These are phyloP conservation scores for Podila verticillata DNA, from an alignment of 192 early-diverging fungal genomes.

Conservation along the genomic window DNA sequence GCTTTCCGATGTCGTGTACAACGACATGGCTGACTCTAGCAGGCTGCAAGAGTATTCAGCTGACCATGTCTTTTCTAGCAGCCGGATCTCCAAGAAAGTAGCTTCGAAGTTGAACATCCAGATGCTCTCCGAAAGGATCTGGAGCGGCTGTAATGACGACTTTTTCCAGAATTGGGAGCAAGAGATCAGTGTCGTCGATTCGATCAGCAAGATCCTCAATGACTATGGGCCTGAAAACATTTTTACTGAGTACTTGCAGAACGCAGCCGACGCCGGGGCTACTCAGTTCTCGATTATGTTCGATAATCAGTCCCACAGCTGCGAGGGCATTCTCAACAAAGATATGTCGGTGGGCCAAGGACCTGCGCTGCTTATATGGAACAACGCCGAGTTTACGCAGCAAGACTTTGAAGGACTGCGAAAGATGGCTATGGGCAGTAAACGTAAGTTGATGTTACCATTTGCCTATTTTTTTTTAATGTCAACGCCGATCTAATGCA, in stretches of 20 bases:
- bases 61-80: conserved; percentile 3
- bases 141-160: conserved; percentile 7
- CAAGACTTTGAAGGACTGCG: conserved; percentile 20
- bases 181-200: conserved; percentile 20
- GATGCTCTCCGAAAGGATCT: conserved; percentile 13
- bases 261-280: conserved; percentile 52
- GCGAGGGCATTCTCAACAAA: conserved; percentile 5
- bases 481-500: too few species aligned
- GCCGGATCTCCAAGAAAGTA: not conserved
- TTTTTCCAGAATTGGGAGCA: conserved; percentile 20
- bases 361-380: conserved; percentile 39
- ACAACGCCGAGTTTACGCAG: conserved; percentile 30
- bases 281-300: conserved; percentile 26
- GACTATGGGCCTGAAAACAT: conserved; percentile 37
- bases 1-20: conserved; percentile 17
- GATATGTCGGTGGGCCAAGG: conserved; percentile 47
- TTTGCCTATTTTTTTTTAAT: not conserved
- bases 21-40: conserved; percentile 2
- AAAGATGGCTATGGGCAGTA: conserved; percentile 24
- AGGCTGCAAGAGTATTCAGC: too few species aligned
- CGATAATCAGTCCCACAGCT: conserved; percentile 9
- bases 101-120: conserved; percentile 12
- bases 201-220: conserved; percentile 32
- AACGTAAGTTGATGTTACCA: conserved; percentile 16
- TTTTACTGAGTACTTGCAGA: conserved; percentile 50